A percentile compares a stretch with the other conserved stretches of the same genome.
Evolutionary conservation across 139 green algal species (phyloP).

Genomic region (Auxenochlorella protothecoides): DNA sequence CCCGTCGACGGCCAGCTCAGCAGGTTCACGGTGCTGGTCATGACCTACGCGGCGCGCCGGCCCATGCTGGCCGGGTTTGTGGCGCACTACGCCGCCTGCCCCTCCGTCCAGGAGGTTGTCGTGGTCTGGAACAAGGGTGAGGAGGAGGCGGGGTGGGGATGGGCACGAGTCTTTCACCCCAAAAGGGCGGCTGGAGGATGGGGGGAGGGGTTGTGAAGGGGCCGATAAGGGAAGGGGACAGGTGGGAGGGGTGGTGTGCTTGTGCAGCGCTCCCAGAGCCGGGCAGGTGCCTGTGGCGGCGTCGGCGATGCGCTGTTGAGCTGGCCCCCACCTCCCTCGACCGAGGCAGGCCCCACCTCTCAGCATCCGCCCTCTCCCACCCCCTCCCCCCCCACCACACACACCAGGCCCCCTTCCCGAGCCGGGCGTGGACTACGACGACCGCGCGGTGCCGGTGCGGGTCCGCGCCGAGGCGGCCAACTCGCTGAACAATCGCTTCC

Average conservation of each 20-base stretch:
- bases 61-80: constrained; percentile 34
- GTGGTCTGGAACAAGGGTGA: constrained; percentile 39
- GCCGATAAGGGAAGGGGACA: too few relatives aligned
- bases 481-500: constrained; percentile 44
- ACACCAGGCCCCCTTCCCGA: constrained; percentile 10
- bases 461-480: constrained; percentile 29
- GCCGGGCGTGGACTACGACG: constrained; percentile 8
- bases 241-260: too few relatives aligned
- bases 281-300: too few relatives aligned
- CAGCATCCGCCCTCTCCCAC: not conserved
- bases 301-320: not conserved
- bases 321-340: not conserved
- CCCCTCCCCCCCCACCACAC: not conserved
- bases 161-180: too few relatives aligned
- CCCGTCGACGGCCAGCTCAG: constrained; percentile 23
- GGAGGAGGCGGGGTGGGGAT: too few relatives aligned
- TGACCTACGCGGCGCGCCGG: constrained; percentile 30
- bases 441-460: constrained; percentile 23
- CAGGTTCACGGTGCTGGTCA: constrained; percentile 33
- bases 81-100: constrained; percentile 33
- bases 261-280: too few relatives aligned
- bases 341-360: not conserved
- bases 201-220: too few relatives aligned
- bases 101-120: constrained; percentile 34
- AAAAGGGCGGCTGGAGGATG: too few relatives aligned